phyloP scores from a whole-genome alignment of 1,139 yeast species.

The Debaryomycetaceae sp. region DNA sequence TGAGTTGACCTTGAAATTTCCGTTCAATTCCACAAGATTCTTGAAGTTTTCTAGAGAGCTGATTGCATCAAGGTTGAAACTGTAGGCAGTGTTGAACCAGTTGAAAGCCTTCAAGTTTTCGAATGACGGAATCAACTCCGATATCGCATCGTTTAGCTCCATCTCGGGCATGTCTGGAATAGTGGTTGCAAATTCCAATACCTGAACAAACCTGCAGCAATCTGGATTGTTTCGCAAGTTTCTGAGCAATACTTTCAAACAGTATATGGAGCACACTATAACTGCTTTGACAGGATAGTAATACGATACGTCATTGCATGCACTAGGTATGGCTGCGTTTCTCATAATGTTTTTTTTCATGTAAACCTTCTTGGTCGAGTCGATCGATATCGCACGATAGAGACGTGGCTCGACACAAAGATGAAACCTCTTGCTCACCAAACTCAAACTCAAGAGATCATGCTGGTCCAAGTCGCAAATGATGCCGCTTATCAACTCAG shows the following conservation, averaged over 20 bases:
- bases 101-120: constrained; percentile 17
- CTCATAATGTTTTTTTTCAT: not conserved
- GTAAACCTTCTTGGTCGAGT: constrained; percentile 13
- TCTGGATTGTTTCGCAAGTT: constrained; percentile 10
- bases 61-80: constrained; percentile 13
- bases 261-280: constrained; percentile 16
- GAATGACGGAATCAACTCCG: constrained; percentile 17
- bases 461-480: constrained; percentile 13
- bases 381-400: constrained; percentile 19
- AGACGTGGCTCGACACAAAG: constrained; percentile 15
- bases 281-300: constrained; percentile 4
- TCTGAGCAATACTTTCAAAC: constrained; percentile 20
- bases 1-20: constrained; percentile 15
- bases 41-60: constrained; percentile 11
- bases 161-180: constrained; percentile 30
- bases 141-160: constrained; percentile 15
- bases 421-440: constrained; percentile 14
- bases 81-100: constrained; percentile 18
- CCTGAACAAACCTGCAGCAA: constrained; percentile 14
- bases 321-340: constrained; percentile 4
- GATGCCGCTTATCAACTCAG: constrained; percentile 18
- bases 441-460: constrained; percentile 16
- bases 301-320: constrained; percentile 1
- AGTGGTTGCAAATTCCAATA: constrained; percentile 12
- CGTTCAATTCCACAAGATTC: constrained; percentile 14